Evolutionary conservation across 2,329 filamentous ascomycete genomes (phyloP), one percentile per base, ranked within the genome.

Genomic region (Penicillium sp.): DNA sequence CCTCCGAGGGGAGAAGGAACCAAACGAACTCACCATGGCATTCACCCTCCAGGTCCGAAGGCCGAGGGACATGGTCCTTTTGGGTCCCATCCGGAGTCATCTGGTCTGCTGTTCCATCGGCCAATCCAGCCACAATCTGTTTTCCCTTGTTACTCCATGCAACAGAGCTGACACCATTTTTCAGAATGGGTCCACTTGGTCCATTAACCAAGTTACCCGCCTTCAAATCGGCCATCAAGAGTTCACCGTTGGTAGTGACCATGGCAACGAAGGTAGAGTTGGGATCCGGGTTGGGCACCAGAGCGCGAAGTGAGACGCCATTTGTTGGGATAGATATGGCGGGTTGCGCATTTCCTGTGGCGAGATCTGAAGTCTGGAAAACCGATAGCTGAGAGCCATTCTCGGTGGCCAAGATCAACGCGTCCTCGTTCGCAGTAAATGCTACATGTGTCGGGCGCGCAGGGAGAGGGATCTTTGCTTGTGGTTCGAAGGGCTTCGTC

Each of bases 131-230:
- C 40, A 95, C 86, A 39, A 99, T 78, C 68, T 97, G 92, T 69
- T 96, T 99, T 42, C 94, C 94, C 68, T 87, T 90, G 54, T 84
- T 87, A 70, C 94, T 99, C 94, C 95, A 99, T 50, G 89, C 87
- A 5, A 90, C 81, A 64, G 88, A 94, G 67, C 86, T 91, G 25
- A 95, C 92, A 43, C 88, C 86, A 25, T 81, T 78, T 64, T 86
- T 89, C 57, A 95, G 76, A 0, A 86, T 75, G 63, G 76, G 80
- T 30, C 89, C 89, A 57, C 83, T 84, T 18, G 78, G 63, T 1
- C 82, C 82, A 30, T 76, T 74, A 8, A 81, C 68, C 40, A 90
- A 79, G 36, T 75, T 78, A 44, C 81, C 79, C 33, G 86, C 81
- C 63, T 87, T 86, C 53, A 99, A 71, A 69, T 96, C 89, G 7